phyloP scores from a whole-genome alignment of 192 early-diverging fungal species.

The Allomyces javanicus region DNA sequence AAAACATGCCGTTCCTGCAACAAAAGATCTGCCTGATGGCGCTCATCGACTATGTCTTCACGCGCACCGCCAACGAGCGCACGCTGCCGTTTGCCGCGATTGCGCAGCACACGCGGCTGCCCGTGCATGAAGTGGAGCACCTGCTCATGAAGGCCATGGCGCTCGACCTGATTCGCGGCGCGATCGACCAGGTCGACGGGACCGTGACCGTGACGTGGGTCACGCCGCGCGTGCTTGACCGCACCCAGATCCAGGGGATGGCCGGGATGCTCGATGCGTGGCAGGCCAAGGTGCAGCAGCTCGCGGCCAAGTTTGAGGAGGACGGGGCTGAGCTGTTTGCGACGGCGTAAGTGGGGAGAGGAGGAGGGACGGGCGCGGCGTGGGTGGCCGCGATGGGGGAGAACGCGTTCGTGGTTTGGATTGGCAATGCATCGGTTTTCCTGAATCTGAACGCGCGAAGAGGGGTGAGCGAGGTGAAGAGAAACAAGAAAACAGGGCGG shows the following conservation, averaged over 20 bases:
- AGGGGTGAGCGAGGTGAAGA: too few relatives aligned
- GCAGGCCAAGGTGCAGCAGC: slow-evolving; percentile 61
- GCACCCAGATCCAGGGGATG: slow-evolving; percentile 69
- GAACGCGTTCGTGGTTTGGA: too few relatives aligned
- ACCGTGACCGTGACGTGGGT: slow-evolving; percentile 88
- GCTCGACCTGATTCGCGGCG: slow-evolving; percentile 75
- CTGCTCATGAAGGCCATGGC: slow-evolving; percentile 95
- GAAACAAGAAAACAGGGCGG: too few relatives aligned
- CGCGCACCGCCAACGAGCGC: slow-evolving; percentile 51
- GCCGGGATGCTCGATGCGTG: slow-evolving; percentile 63
- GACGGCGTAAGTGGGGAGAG: too few relatives aligned
- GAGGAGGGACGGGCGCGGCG: too few relatives aligned
- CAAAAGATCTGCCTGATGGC: slow-evolving; percentile 98
- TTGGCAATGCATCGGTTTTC: too few relatives aligned
- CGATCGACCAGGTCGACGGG: slow-evolving; percentile 87
- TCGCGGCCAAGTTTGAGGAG: slow-evolving; percentile 44
- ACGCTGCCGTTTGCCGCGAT: slow-evolving; percentile 60
- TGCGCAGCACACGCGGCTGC: slow-evolving; percentile 58
- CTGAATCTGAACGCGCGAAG: too few relatives aligned
- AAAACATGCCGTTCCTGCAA: slow-evolving; percentile 50
- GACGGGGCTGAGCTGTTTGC: slow-evolving; percentile 44
- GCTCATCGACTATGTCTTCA: slow-evolving; percentile 84
- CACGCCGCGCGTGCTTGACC: slow-evolving; percentile 86
- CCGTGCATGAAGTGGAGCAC: slow-evolving; percentile 78
- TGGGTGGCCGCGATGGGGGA: too few relatives aligned